Percentiles rank a stretch among this genome's conserved stretches.
phyloP scores from a whole-genome alignment of 257 asterid genomes.

The Solanum etuberosum region DNA sequence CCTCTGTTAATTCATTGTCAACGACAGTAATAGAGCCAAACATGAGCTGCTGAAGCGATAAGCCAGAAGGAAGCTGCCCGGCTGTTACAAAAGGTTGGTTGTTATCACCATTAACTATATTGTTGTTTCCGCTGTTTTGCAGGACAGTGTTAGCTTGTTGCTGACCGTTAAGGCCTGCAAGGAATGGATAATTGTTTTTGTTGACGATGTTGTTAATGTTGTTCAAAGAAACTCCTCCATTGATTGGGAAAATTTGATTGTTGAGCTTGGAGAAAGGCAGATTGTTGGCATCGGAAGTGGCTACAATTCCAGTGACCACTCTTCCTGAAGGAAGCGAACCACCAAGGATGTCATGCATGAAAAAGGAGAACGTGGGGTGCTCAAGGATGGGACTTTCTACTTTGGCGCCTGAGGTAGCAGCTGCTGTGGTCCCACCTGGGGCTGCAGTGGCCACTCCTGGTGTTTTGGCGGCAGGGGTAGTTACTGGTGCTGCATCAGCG shows the following conservation, averaged over 20 bases:
- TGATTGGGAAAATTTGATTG: constrained; percentile 66
- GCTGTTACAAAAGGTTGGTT: constrained; percentile 73
- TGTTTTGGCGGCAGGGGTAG: constrained; percentile 7
- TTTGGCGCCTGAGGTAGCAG: constrained; percentile 4
- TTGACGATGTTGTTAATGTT: constrained; percentile 52
- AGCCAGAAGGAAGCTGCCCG: constrained; percentile 65
- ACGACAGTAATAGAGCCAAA: constrained; percentile 86
- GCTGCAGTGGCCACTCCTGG: not conserved
- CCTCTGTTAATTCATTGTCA: constrained; percentile 74
- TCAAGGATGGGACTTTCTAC: constrained; percentile 9
- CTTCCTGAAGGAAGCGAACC: constrained; percentile 81
- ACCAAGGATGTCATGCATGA: constrained; percentile 80
- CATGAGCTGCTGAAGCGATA: constrained; percentile 77
- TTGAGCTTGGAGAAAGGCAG: constrained; percentile 75
- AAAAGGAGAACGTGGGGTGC: constrained; percentile 42
- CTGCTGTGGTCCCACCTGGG: not conserved
- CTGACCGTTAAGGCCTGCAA: constrained; percentile 65
- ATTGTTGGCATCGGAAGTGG: constrained; percentile 57
- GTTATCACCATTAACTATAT: constrained; percentile 15
- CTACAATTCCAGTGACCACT: constrained; percentile 64
- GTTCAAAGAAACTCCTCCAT: constrained; percentile 88
- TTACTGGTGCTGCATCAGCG: constrained; percentile 7
- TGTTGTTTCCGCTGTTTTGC: constrained; percentile 43
- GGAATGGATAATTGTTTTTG: constrained; percentile 77
- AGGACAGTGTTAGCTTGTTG: constrained; percentile 40